Conservation (phyloP, 306 rosid species). For the Quercus ilex region DNA sequence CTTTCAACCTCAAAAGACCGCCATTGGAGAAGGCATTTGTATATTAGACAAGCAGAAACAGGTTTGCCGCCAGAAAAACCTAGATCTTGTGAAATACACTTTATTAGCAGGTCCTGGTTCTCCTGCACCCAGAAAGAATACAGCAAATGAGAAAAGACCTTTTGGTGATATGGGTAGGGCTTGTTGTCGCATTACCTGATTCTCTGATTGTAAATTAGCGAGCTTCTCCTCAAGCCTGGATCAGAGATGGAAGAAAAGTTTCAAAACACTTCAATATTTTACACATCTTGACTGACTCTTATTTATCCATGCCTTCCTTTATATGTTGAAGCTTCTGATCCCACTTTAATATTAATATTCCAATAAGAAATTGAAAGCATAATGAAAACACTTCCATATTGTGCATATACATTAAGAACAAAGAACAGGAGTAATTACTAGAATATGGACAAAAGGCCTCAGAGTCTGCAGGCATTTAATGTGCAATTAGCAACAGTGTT, state of each 20-base stretch:
- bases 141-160: too few species aligned
- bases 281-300: background rate
- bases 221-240: constrained; percentile 90
- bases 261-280: background rate
- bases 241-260: constrained; percentile 19
- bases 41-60: constrained; percentile 85
- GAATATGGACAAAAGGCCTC: too few species aligned
- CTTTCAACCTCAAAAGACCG: constrained; percentile 99
- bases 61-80: constrained; percentile 92
- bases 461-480: too few species aligned
- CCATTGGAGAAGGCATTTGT: constrained; percentile 99
- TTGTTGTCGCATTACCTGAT: constrained; percentile 99
- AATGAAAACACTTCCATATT: too few species aligned
- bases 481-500: too few species aligned
- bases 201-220: constrained; percentile 94
- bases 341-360: background rate
- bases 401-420: too few species aligned
- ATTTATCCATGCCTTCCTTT: background rate
- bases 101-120: too few species aligned
- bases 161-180: constrained; percentile 93
- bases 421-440: too few species aligned
- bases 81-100: too few species aligned
- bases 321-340: too few species aligned
- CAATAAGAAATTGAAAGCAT: too few species aligned
- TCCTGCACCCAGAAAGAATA: too few species aligned